Evolutionary conservation across 257 asterid species (phyloP).

Genomic region (Solanum etuberosum): DNA sequence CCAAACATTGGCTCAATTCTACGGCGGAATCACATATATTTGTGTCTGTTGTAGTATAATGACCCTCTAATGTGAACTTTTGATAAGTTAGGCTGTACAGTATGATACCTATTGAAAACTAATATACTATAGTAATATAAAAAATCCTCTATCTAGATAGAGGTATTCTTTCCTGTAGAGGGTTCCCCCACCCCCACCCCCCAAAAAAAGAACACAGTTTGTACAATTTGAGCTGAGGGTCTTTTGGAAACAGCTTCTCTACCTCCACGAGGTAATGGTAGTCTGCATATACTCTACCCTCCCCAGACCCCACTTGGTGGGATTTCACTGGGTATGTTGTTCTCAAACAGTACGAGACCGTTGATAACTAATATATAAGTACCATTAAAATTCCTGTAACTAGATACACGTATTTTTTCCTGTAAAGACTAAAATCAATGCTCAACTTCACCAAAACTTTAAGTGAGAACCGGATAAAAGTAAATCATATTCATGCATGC

Average conservation of each 20-base stretch:
- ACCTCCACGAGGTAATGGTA: no score
- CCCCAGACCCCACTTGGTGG: no score
- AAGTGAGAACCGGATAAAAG: neutral
- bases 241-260: no score
- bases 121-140: neutral
- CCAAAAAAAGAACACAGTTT: no score
- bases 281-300: no score
- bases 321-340: no score
- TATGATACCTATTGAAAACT: neutral
- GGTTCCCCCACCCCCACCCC: no score
- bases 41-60: neutral
- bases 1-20: no score
- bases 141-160: neutral
- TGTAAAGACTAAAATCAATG: neutral
- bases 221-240: no score
- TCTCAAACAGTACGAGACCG: neutral
- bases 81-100: neutral
- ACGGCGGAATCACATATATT: neutral
- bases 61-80: neutral
- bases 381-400: neutral
- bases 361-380: neutral
- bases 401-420: neutral
- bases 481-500: neutral
- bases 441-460: neutral
- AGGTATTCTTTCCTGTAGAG: neutral